Base-by-base conservation (phyloP, 164 flowering plant genomes). In the Annona cherimola region DNA sequence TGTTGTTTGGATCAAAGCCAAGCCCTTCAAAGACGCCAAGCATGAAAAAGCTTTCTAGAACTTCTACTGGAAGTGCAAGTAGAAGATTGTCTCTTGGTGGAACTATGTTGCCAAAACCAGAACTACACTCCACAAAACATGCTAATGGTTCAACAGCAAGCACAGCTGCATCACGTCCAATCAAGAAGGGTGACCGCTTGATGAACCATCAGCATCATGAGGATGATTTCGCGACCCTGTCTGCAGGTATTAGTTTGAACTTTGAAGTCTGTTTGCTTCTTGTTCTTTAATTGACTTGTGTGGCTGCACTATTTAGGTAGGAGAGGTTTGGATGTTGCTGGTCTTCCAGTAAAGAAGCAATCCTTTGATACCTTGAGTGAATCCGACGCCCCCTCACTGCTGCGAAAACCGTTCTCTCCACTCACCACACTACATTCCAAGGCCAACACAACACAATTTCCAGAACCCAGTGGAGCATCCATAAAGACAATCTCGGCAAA, bases 1-100 rank as follows among this genome's bases (percentile, higher is more conserved):
- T 81, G 26, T 82, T 87, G 46, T 89, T 83, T 76, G 97, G 97
- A 12, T 94, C 98, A 72, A 94, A 88, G 77, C 96, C 96, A 68
- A 94, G 97, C 84, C 98, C 96, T 40, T 81, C 85, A 68, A 92
- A 90, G 78, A 79, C 85, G 26, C 89, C 79, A 66, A 84, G 83
- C 76, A 82, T 78, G 0, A 94, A 85, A 73, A 91, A 89, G 40
- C 82, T 75, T 63, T 76, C 93, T 42, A 84, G 90, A 81, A 62
- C 81, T 75, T 87, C 94, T 45, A 84, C 84, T 68, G 94, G 92
- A 57, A 83, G 89, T 69, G 77, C 85, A 77, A 81, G 62, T 71
- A 82, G 83, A 80, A 84, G 93, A 77, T 76, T 88, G 63, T 89
- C 97, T 16, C 74, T 88, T 69, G 97, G 96, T 71, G 93, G 88